phyloP scores from a whole-genome alignment of 2,329 filamentous ascomycete species.

The Cladosporium sp. region DNA sequence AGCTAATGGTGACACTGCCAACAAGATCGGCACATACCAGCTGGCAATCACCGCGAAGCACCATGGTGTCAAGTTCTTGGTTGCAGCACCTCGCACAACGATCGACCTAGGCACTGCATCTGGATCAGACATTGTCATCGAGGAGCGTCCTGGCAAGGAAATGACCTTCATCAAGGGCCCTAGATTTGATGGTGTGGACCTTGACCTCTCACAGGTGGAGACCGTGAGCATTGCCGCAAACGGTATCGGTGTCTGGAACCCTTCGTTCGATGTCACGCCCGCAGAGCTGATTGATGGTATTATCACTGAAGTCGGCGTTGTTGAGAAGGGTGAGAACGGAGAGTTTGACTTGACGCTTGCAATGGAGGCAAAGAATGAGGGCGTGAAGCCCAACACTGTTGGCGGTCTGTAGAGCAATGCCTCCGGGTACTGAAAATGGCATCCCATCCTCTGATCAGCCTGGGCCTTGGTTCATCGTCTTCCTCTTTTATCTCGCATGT shows the following conservation, averaged over 20 bases:
- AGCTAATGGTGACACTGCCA: slow-evolving; percentile 94
- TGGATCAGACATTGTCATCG: slow-evolving; percentile 79
- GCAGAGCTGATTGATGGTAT: slow-evolving; percentile 85
- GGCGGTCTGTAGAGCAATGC: slow-evolving; percentile 23
- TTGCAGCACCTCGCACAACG: slow-evolving; percentile 89
- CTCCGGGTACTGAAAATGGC: background rate
- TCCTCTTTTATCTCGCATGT: background rate
- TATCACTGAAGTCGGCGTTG: slow-evolving; percentile 84
- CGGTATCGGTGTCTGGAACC: slow-evolving; percentile 88
- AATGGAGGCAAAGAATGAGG: slow-evolving; percentile 30
- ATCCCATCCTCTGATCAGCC: no score
- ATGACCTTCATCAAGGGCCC: slow-evolving; percentile 81
- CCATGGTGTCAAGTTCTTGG: slow-evolving; percentile 89
- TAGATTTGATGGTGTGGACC: slow-evolving; percentile 52
- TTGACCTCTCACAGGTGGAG: slow-evolving; percentile 60
- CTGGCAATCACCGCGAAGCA: slow-evolving; percentile 84
- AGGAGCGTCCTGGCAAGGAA: slow-evolving; percentile 77
- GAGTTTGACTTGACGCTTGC: slow-evolving; percentile 51
- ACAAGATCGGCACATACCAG: slow-evolving; percentile 95
- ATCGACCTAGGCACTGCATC: slow-evolving; percentile 79
- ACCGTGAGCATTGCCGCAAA: slow-evolving; percentile 73
- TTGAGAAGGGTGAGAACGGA: slow-evolving; percentile 69
- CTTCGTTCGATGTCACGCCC: slow-evolving; percentile 93
- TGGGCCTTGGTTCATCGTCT: no score
- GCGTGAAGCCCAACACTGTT: slow-evolving; percentile 30